Base-by-base conservation (phyloP, 345 rosid genomes). In the Eucalyptus tenuipes region DNA sequence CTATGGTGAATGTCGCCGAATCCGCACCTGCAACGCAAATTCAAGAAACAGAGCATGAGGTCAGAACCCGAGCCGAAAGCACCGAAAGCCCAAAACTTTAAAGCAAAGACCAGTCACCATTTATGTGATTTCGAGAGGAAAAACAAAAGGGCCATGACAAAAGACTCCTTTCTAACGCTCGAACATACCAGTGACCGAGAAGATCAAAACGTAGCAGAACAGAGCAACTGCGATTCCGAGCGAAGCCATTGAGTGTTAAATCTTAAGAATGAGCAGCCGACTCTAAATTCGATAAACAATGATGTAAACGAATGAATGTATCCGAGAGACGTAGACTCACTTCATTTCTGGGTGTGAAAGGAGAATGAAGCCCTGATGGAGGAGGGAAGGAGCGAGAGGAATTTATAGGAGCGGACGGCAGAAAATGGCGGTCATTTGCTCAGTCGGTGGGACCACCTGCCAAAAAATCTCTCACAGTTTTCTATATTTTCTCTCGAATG, bases 1-100 rank as follows among this genome's bases (percentile, higher is more conserved):
- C 85, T n/a, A 96, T 24, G 8, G 92, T 94, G 88, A 96, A 91
- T 24, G 94, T 92, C 2, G 94, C 90, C 2, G 91, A 90, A 7
- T 89, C 16, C 37, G 48, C 86, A 59, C 79, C 88, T 89, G 87
- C 25, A 52, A 52, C 20, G 55, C 55, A 52, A 88, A 27, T 40
- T 44, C 40, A 87, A 47, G 27, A 75, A 75, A 75, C 47, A 37
- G 29, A 37, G 47, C 82, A 75, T 75, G 47, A 75, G 82, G 2
- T 40, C 45, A 37, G 6, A 37, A 37, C 6, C 82, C 27, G 3
- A 10, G 45, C 45, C 29, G 1, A 75, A 75, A 68, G 40, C 79
- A 15, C 22, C 22, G 2, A 8, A 31, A 20, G 82, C 9, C 45
- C 8, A 9, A 75, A 20, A 75, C 82, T 75, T 75, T 1, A 71